These are phyloP conservation scores for Aureobasidium sp. DNA, from an alignment of 2,329 filamentous ascomycete species.

Conservation along the genomic window DNA sequence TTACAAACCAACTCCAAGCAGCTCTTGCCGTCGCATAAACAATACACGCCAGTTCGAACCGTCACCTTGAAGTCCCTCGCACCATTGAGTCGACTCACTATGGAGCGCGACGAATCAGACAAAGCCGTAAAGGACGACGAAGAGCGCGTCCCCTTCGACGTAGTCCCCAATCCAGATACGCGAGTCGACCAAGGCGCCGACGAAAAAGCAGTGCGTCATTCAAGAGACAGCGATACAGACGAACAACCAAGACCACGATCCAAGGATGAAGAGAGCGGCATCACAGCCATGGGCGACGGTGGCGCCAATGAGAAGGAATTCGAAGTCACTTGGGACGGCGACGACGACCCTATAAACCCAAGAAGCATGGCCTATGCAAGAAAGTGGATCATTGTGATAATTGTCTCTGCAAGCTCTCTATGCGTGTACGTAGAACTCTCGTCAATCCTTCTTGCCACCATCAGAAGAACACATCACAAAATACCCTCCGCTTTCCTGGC, in stretches of 20 bases:
- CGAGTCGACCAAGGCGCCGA: not conserved
- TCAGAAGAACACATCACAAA: not conserved
- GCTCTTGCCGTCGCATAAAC: not conserved
- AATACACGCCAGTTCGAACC: not conserved
- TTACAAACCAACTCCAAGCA: not conserved
- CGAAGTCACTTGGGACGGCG: slow-evolving; percentile 69
- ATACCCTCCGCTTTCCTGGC: not conserved
- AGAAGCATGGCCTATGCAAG: slow-evolving; percentile 55
- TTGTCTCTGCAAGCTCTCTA: slow-evolving; percentile 66
- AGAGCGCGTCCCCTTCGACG: slow-evolving; percentile 10
- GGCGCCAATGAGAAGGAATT: slow-evolving; percentile 39
- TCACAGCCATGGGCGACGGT: not conserved
- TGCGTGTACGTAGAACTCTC: slow-evolving; percentile 49
- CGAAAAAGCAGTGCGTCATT: not conserved
- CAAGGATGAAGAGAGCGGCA: slow-evolving; percentile 13
- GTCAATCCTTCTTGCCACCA: not conserved
- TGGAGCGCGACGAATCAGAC: not conserved
- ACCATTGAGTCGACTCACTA: not conserved
- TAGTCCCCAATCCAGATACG: not conserved
- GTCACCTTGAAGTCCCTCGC: not conserved
- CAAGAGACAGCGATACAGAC: slow-evolving; percentile 5
- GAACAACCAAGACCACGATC: not conserved
- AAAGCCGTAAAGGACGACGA: not conserved
- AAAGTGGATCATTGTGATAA: slow-evolving; percentile 73
- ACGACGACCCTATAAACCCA: slow-evolving; percentile 67